Conservation (phyloP, 1,284 basidiomycete species). For the Melampsora larici-populina region DNA sequence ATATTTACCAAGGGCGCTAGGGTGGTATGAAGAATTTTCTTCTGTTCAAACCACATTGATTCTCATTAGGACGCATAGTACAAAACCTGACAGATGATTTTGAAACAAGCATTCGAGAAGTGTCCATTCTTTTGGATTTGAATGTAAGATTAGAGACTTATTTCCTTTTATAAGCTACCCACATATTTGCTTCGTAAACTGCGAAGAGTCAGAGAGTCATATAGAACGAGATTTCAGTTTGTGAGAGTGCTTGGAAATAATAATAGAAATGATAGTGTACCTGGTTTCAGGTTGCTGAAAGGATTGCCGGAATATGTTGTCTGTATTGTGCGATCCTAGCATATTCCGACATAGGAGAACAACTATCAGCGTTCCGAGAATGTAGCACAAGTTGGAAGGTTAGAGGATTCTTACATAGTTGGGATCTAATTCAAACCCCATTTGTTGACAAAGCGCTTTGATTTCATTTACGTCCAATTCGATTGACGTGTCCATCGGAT, state of each 20-base stretch:
- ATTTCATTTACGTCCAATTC: constrained; percentile 34
- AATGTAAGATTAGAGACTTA: too few species aligned
- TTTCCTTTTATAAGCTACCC: constrained; percentile 10
- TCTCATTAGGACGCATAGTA: too few species aligned
- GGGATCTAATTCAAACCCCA: constrained; percentile 30
- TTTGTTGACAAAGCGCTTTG: constrained; percentile 14
- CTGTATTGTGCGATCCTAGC: constrained; percentile 24
- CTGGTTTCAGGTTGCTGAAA: constrained; percentile 26
- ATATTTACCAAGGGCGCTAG: too few species aligned
- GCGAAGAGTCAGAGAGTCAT: not conserved
- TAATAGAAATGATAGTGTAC: not conserved
- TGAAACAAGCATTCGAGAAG: too few species aligned
- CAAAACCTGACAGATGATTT: too few species aligned
- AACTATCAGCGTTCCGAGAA: not conserved
- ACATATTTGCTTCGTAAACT: constrained; percentile 27
- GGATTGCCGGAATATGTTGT: constrained; percentile 37
- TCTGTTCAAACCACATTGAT: too few species aligned
- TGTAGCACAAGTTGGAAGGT: not conserved
- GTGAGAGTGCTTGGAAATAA: not conserved
- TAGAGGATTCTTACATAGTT: not conserved
- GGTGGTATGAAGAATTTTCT: too few species aligned
- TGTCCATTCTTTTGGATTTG: too few species aligned
- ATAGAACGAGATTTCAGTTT: not conserved
- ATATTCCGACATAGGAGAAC: not conserved
- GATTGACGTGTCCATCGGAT: constrained; percentile 21